phyloP scores from a whole-genome alignment of 2,329 filamentous ascomycete genomes.

The Cladosporium sp. region DNA sequence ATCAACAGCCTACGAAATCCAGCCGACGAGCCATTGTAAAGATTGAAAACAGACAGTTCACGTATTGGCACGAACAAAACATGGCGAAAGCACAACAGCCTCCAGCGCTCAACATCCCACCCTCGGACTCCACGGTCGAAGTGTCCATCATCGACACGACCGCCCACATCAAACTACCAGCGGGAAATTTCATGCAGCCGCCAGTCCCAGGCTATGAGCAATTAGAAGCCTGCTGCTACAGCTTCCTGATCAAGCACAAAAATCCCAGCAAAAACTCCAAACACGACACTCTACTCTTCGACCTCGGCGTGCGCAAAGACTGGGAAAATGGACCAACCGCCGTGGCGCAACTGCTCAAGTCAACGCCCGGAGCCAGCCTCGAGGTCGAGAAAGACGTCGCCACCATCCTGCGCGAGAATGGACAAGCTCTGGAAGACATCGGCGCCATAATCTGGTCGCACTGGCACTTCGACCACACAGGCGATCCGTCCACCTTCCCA shows the following conservation, averaged over 20 bases:
- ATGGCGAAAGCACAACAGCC: constrained; percentile 17
- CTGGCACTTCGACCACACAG: constrained; percentile 25
- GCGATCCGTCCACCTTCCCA: constrained; percentile 40
- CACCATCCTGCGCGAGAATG: constrained; percentile 34
- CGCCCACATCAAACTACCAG: constrained; percentile 17
- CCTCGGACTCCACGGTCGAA: constrained; percentile 25
- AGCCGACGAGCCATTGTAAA: no score
- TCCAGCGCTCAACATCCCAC: constrained; percentile 28
- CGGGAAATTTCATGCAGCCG: constrained; percentile 28
- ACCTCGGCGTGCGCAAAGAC: constrained; percentile 45
- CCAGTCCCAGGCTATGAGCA: constrained; percentile 33
- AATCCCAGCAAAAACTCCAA: constrained; percentile 25
- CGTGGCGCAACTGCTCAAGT: constrained; percentile 23
- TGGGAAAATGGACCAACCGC: constrained; percentile 33
- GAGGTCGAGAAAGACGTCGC: constrained; percentile 36
- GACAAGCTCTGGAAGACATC: constrained; percentile 28
- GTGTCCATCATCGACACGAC: constrained; percentile 31
- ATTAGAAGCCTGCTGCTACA: constrained; percentile 36
- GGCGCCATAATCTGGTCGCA: constrained; percentile 22
- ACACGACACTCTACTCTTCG: constrained; percentile 37
- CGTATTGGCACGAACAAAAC: no score
- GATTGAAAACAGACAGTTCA: no score
- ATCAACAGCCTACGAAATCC: no score
- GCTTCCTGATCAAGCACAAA: constrained; percentile 46
- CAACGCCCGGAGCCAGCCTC: constrained; percentile 26